A percentile compares a stretch with the other conserved stretches of the same genome.
Evolutionary conservation across 805 yeast species (phyloP).

Genomic region (Kodamaea hsintzibuensis): DNA sequence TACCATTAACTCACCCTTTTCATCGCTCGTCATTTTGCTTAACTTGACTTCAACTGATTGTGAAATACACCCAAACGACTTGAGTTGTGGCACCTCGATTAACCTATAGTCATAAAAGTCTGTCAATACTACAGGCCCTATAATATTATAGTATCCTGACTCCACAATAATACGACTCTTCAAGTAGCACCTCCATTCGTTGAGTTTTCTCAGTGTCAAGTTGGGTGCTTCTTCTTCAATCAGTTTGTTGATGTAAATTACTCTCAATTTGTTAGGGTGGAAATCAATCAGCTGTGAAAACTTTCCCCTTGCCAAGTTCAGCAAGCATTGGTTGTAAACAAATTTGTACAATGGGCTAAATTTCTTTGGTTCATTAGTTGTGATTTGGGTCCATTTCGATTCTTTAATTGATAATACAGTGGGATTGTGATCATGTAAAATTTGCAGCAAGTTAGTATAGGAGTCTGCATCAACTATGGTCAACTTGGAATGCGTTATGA

Average conservation of each 20-base stretch:
- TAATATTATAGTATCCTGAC: slow-evolving; percentile 40
- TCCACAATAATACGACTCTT: slow-evolving; percentile 57
- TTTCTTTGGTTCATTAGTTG: slow-evolving; percentile 10
- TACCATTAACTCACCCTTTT: slow-evolving; percentile 50
- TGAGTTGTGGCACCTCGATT: slow-evolving; percentile 32
- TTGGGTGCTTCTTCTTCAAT: slow-evolving; percentile 16
- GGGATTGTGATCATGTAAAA: slow-evolving; percentile 20
- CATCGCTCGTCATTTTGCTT: slow-evolving; percentile 27
- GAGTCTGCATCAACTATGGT: slow-evolving; percentile 17
- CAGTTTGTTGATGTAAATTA: slow-evolving; percentile 42
- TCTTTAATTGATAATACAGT: slow-evolving; percentile 33
- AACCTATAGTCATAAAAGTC: slow-evolving; percentile 65
- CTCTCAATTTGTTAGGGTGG: slow-evolving; percentile 31
- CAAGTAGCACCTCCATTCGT: slow-evolving; percentile 43
- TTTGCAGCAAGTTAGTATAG: slow-evolving; percentile 6
- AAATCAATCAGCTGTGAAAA: slow-evolving; percentile 29
- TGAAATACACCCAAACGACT: slow-evolving; percentile 56
- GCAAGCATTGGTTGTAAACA: slow-evolving; percentile 36
- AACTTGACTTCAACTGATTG: slow-evolving; percentile 64
- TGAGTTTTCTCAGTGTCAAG: slow-evolving; percentile 30
- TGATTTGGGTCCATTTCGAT: slow-evolving; percentile 18
- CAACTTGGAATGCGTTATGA: slow-evolving; percentile 33
- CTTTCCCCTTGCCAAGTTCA: slow-evolving; percentile 51
- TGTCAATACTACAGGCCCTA: slow-evolving; percentile 61
- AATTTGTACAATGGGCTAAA: slow-evolving; percentile 19